Evolutionary conservation across 148 eudicot species (phyloP), one percentile per base, ranked within the genome.

Genomic region (Diospyros lotus): DNA sequence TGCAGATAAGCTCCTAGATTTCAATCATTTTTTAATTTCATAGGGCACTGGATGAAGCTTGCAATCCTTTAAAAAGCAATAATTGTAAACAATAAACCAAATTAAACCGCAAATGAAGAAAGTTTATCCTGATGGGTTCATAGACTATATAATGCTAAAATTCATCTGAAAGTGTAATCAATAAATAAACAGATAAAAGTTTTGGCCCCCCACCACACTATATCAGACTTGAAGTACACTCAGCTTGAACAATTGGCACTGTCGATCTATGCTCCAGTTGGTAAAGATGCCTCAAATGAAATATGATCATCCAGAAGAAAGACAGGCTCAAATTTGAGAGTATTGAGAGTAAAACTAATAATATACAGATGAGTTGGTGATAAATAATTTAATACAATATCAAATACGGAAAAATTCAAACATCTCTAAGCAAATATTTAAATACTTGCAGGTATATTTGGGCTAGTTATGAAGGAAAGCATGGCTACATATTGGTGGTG

Each of bases 91-190:
- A 67, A 12, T 55, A 67, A 11, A 45, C 56, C n/a, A n/a, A 66
- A 17, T 7, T 45, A 46, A 66, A 17, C 70, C n/a, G 46, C 3
- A 28, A 61, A 43, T 50, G 56, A 50, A 67, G 55, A 11, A 18
- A 68, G 28, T 0, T 68, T 9, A 13, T n/a, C 13, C 58, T 2
- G 14, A 39, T 28, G 9, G 12, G 65, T 9, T 50, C 48, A 68
- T 28, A 1, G 17, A 51, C 71, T 51, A 55, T 11, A 18, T 8
- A 68, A 28, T 48, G 71, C 71, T 58, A 68, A 50, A 68, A 50
- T 43, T 51, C n/a, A 51, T 50, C 58, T 15, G 56, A 50, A 51
- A 68, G 71, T 68, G 58, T 42, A 68, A 51, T 68, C 71, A 50
- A 40, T 50, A 50, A 28, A 46, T 46, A 68, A 58, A 68, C 58